These are phyloP conservation scores for Fraxinus ornus DNA, from an alignment of 305 asterid species.

Conservation along the genomic window DNA sequence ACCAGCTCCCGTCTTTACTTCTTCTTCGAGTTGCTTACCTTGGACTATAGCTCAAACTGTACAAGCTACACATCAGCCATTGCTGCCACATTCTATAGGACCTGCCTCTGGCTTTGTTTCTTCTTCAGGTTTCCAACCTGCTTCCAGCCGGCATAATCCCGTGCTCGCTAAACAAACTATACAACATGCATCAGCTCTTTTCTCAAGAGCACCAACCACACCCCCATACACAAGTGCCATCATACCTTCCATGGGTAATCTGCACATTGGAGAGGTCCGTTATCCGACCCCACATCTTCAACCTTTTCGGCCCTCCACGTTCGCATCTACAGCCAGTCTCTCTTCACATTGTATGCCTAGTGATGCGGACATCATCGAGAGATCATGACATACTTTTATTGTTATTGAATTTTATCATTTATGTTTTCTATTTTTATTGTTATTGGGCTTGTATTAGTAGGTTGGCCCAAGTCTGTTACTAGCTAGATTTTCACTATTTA, in stretches of 20 bases:
- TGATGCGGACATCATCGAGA: not conserved
- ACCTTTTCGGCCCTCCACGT: slow-evolving; percentile 28
- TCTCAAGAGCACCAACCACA: slow-evolving; percentile 19
- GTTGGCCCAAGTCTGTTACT: no score
- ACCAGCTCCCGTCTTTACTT: not conserved
- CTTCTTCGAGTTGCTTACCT: not conserved
- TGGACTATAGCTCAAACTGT: not conserved
- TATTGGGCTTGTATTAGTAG: no score
- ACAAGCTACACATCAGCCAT: not conserved
- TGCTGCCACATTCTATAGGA: not conserved
- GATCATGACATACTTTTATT: no score
- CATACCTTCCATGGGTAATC: slow-evolving; percentile 26
- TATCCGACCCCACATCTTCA: slow-evolving; percentile 39
- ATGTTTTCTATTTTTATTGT: no score
- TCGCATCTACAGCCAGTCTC: slow-evolving; percentile 8
- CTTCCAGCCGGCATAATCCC: slow-evolving; percentile 24
- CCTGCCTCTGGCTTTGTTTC: slow-evolving; percentile 16
- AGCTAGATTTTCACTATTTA: no score
- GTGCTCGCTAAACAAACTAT: slow-evolving; percentile 15
- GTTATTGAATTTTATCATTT: no score
- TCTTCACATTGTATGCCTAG: slow-evolving; percentile 17
- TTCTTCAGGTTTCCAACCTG: slow-evolving; percentile 19
- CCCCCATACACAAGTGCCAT: slow-evolving; percentile 31
- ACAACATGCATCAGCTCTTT: slow-evolving; percentile 23
- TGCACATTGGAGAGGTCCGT: slow-evolving; percentile 33